Percentiles rank a stretch among this genome's conserved stretches.
Evolutionary conservation across 306 rosid species (phyloP).

Genomic region (Trifolium repens): DNA sequence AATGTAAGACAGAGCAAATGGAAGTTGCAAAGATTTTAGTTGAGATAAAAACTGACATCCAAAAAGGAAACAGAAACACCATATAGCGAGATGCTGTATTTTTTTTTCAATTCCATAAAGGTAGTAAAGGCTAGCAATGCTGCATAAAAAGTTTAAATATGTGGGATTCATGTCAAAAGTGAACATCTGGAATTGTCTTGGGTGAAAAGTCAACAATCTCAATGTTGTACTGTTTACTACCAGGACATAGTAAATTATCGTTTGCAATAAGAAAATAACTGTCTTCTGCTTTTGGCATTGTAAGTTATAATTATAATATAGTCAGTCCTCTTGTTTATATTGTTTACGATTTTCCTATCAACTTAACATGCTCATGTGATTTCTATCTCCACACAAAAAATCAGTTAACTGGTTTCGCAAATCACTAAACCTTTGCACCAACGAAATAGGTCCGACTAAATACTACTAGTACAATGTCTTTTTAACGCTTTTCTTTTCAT

Average conservation of each 20-base stretch:
- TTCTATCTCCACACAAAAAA: not conserved
- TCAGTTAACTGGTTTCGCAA: not conserved
- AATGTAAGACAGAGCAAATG: constrained; percentile 21
- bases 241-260: not conserved
- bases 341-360: constrained; percentile 6
- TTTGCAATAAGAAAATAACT: constrained; percentile 10
- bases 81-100: constrained; percentile 19
- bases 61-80: constrained; percentile 13
- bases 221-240: constrained; percentile 3
- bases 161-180: constrained; percentile 19
- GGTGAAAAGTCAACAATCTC: constrained; percentile 23
- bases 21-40: constrained; percentile 24
- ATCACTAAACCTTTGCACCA: constrained; percentile 23
- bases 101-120: constrained; percentile 25
- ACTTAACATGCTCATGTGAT: not conserved
- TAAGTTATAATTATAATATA: constrained; percentile 5
- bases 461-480: constrained; percentile 4
- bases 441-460: not conserved
- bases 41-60: constrained; percentile 26
- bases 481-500: not conserved
- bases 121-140: constrained; percentile 8
- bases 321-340: constrained; percentile 3
- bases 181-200: constrained; percentile 24
- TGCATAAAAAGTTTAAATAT: constrained; percentile 19
- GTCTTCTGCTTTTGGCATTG: constrained; percentile 15